Base-by-base conservation (phyloP, 179 eudicot species). In the Sideroxylon spinosum region DNA sequence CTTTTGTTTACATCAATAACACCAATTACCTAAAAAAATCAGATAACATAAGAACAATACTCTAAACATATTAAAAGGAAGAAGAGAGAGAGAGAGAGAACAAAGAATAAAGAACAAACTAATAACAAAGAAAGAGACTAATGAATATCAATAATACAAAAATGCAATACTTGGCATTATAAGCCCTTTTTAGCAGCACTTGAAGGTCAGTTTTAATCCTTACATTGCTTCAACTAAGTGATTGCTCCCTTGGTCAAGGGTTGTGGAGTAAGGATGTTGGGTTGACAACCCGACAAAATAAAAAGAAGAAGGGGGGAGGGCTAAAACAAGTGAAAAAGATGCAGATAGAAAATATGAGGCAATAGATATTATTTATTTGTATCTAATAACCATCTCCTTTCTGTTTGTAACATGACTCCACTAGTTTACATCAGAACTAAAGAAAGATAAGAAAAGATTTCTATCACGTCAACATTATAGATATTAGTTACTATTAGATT, bases 1-100 rank as follows among this genome's bases (percentile, higher is more conserved):
- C 85, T 86, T 88, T 92, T 89, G 79, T 81, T 84, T 61, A 89
- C 91, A 85, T 93, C 98, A 77, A 93, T 78, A 57, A 95, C 92
- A 76, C 99, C 99, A 81, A 90, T 84, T 63, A 93, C 92, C 99
- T 93, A 82, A 88, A 84, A 60, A 70, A 80, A 78, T n/a, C 49
- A 25, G 68, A 8, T 46, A 72, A 71, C 37, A 32, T 10, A 69
- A 68, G 68, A 57, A 28, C 14, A 16, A 2, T 19, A 32, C 19
- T 10, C 28, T 4, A 78, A 49, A 70, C 12, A 20, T 29, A 56
- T 12, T 26, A 50, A 75, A 60, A 37, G 73, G 37, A 64, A 61
- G 60, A 71, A 52, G 26, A 48, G 22, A 78, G 17, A 9, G 52
- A 1, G 28, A 9, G 12, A n/a, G 6, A 37, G 44, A 37, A 37